These are phyloP conservation scores for Polyporus tsugae DNA, from an alignment of 1,284 basidiomycete genomes.

Conservation along the genomic window DNA sequence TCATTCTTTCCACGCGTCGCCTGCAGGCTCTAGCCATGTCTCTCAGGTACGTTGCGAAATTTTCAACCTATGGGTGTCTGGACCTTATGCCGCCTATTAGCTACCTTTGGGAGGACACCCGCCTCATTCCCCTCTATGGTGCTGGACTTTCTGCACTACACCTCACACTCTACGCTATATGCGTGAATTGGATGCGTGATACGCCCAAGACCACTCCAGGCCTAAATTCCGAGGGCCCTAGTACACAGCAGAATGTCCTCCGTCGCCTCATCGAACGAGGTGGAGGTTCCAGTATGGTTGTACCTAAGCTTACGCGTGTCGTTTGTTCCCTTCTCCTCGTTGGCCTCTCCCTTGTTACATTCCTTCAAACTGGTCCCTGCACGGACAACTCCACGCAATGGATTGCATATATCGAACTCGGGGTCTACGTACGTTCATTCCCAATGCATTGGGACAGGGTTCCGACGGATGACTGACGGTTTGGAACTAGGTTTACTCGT, in stretches of 20 bases:
- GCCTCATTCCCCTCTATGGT: neutral
- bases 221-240: neutral
- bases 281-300: conserved; percentile 39
- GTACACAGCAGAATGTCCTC: neutral
- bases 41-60: neutral
- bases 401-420: conserved; percentile 43
- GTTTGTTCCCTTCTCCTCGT: conserved; percentile 37
- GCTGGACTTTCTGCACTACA: conserved; percentile 26
- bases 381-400: conserved; percentile 4
- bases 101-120: conserved; percentile 4
- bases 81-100: neutral
- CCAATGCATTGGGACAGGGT: neutral
- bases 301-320: conserved; percentile 38
- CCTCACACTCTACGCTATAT: conserved; percentile 30
- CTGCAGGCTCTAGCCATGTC: neutral
- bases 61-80: neutral
- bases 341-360: conserved; percentile 34
- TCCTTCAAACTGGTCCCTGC: conserved; percentile 7
- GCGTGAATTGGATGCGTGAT: neutral
- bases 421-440: conserved; percentile 43
- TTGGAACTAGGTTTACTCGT: neutral
- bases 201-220: neutral
- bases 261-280: conserved; percentile 15
- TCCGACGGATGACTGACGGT: neutral
- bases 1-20: neutral